Percentiles rank a stretch among this genome's conserved stretches.
phyloP scores from a whole-genome alignment of 169 alveolate genomes.

The Plasmodium berghei region DNA sequence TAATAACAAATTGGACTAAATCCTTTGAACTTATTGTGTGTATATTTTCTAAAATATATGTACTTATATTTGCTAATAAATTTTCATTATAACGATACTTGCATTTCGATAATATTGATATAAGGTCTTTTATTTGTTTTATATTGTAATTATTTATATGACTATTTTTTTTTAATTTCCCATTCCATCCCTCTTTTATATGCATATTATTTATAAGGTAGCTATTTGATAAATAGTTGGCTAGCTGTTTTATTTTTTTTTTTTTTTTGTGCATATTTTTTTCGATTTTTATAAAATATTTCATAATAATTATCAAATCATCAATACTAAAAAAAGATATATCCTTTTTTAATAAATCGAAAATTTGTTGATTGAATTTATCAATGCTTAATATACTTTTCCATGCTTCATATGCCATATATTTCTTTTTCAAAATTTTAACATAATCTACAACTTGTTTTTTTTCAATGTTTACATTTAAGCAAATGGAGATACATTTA shows the following conservation, averaged over 20 bases:
- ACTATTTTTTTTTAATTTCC: too few relatives aligned
- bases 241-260: not conserved
- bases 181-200: too few relatives aligned
- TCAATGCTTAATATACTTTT: not conserved
- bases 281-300: conserved; percentile 1
- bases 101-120: not conserved
- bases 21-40: conserved; percentile 22
- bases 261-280: not conserved
- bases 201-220: too few relatives aligned
- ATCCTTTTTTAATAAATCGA: not conserved
- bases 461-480: not conserved
- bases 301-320: conserved; percentile 13
- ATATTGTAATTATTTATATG: not conserved
- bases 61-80: not conserved
- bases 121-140: not conserved
- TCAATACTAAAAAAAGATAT: not conserved
- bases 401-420: not conserved
- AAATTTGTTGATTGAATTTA: not conserved
- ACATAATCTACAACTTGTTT: not conserved
- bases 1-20: conserved; percentile 7
- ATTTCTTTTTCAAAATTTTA: not conserved
- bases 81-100: conserved; percentile 18
- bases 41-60: conserved; percentile 12
- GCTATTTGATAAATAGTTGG: too few relatives aligned
- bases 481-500: not conserved